These are phyloP conservation scores for Carex littledalei DNA, from an alignment of 176 grass and related monocot genomes.

Conservation along the genomic window DNA sequence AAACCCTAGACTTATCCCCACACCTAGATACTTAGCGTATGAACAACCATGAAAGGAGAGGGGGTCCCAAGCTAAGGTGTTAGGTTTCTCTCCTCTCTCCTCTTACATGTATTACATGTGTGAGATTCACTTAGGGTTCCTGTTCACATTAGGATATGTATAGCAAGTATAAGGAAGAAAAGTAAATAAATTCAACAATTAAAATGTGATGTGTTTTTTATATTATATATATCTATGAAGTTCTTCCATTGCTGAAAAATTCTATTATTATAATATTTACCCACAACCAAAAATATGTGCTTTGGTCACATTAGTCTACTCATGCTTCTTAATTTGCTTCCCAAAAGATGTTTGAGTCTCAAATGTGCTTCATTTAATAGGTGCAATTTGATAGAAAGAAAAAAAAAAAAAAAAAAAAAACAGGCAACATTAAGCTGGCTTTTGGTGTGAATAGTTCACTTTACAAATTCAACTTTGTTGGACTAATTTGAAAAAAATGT, in stretches of 20 bases:
- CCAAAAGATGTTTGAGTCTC: not conserved
- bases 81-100: not conserved
- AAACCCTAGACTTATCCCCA: not conserved
- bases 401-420: no score
- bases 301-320: not conserved
- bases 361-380: not conserved
- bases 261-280: not conserved
- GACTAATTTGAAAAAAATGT: constrained; percentile 4
- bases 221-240: no score
- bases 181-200: not conserved
- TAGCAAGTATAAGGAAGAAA: not conserved
- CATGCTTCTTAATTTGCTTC: not conserved
- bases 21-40: constrained; percentile 7
- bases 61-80: not conserved
- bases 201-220: not conserved
- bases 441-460: not conserved
- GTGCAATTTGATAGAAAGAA: not conserved
- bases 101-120: not conserved
- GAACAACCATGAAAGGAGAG: not conserved
- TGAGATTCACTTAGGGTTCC: not conserved
- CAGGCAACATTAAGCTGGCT: not conserved
- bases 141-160: not conserved
- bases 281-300: not conserved
- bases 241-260: not conserved
- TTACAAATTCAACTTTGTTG: not conserved